Evolutionary conservation across 306 rosid genomes (phyloP).

Genomic region (Acacia acuminata): DNA sequence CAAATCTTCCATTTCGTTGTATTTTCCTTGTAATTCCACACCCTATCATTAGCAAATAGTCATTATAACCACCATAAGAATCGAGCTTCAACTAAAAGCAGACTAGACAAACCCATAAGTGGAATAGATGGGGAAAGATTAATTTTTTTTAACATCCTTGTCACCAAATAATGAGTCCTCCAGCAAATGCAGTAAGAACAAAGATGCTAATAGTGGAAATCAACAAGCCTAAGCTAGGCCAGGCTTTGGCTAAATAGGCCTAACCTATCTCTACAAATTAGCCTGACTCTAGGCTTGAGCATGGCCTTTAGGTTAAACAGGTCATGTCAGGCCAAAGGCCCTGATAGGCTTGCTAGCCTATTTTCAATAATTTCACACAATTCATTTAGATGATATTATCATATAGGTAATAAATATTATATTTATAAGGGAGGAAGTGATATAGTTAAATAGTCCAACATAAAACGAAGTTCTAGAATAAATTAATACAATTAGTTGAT

Average conservation of each 20-base stretch:
- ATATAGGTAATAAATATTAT: background rate
- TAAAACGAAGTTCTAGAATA: background rate
- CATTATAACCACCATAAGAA: conserved; percentile 31
- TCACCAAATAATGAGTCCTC: conserved; percentile 2
- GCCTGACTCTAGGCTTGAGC: background rate
- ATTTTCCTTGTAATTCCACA: conserved; percentile 59
- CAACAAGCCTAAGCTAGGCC: background rate
- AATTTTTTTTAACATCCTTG: conserved; percentile 6
- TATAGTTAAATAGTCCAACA: background rate
- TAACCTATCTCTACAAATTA: background rate
- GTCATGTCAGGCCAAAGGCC: background rate
- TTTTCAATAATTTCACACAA: background rate
- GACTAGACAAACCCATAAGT: conserved; percentile 31
- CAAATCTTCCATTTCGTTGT: conserved; percentile 75
- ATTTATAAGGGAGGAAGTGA: background rate
- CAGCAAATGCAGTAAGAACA: conserved; percentile 18
- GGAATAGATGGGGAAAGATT: background rate
- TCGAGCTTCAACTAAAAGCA: conserved; percentile 20
- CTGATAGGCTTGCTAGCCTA: background rate
- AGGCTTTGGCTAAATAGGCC: background rate
- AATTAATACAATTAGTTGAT: too few species aligned
- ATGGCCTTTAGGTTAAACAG: background rate
- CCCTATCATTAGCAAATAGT: conserved; percentile 47
- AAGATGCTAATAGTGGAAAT: background rate
- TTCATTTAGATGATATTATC: background rate